A percentile compares a stretch with the other conserved stretches of the same genome.
These are phyloP conservation scores for Hexamita inflata DNA, from an alignment of 208 protist species.

Conservation along the genomic window DNA sequence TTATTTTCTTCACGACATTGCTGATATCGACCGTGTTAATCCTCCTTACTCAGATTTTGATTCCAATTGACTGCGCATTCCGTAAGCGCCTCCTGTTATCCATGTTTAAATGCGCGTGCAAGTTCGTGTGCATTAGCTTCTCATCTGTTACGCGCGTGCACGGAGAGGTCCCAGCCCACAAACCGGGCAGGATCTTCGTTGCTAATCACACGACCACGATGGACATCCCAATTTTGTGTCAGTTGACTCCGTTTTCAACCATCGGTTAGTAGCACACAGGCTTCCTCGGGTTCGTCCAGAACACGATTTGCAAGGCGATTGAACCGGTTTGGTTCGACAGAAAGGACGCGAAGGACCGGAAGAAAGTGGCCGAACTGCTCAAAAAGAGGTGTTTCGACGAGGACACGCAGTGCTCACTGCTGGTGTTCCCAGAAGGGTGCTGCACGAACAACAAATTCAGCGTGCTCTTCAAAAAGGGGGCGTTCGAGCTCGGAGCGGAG, in stretches of 20 bases:
- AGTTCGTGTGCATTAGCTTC: slow-evolving; percentile 9
- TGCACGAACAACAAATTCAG: slow-evolving; percentile 48
- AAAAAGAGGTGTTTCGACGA: slow-evolving; percentile 21
- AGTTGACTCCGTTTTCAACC: neutral
- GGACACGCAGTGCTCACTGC: slow-evolving; percentile 20
- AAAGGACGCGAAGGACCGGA: slow-evolving; percentile 32
- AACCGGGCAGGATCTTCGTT: slow-evolving; percentile 40
- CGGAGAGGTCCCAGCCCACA: slow-evolving; percentile 29
- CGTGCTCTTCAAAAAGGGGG: slow-evolving; percentile 48
- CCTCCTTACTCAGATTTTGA: slow-evolving; percentile 15
- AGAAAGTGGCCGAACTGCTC: neutral
- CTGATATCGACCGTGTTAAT: neutral
- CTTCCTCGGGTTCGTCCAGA: slow-evolving; percentile 42
- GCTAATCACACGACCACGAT: slow-evolving; percentile 40
- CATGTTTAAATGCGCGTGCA: slow-evolving; percentile 5
- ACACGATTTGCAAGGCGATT: slow-evolving; percentile 26
- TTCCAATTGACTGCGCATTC: slow-evolving; percentile 3
- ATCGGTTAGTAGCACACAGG: slow-evolving; percentile 43
- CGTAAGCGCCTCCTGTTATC: neutral
- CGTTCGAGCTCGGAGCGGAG: slow-evolving; percentile 43
- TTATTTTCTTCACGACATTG: slow-evolving; percentile 32
- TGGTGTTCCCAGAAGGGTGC: slow-evolving; percentile 45
- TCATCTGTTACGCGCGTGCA: slow-evolving; percentile 33
- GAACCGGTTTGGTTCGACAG: slow-evolving; percentile 45
- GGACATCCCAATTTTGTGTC: slow-evolving; percentile 35